These are phyloP conservation scores for Verticillium nonalfalfae DNA, from an alignment of 2,329 filamentous ascomycete species.

Conservation along the genomic window DNA sequence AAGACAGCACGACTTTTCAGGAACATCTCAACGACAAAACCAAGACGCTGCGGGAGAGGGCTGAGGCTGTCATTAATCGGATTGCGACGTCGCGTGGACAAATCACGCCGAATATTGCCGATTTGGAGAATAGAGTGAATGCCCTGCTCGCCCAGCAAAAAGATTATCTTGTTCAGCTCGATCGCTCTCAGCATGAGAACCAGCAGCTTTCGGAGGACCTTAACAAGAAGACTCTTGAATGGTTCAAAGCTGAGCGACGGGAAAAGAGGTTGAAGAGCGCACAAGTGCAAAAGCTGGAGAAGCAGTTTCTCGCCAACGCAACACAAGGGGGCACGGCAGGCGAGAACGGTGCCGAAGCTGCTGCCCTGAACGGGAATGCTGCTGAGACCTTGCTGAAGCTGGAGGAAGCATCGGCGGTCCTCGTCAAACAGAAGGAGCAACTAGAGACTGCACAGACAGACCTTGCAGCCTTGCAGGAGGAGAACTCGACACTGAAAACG, in stretches of 20 bases:
- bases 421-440: slow-evolving; percentile 83
- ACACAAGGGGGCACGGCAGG: slow-evolving; percentile 36
- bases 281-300: slow-evolving; percentile 87
- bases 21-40: slow-evolving; percentile 73
- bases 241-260: slow-evolving; percentile 93
- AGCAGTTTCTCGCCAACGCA: slow-evolving; percentile 72
- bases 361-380: slow-evolving; percentile 47
- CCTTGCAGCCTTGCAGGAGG: slow-evolving; percentile 66
- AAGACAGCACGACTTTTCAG: slow-evolving; percentile 67
- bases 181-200: slow-evolving; percentile 70
- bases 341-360: slow-evolving; percentile 48
- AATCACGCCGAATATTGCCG: slow-evolving; percentile 60
- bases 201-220: slow-evolving; percentile 80
- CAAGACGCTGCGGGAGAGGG: slow-evolving; percentile 67
- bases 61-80: slow-evolving; percentile 61
- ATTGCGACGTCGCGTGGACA: slow-evolving; percentile 44
- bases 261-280: slow-evolving; percentile 82
- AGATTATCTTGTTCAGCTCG: slow-evolving; percentile 67
- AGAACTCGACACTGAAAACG: slow-evolving; percentile 67
- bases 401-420: slow-evolving; percentile 69
- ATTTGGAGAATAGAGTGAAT: slow-evolving; percentile 70
- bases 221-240: slow-evolving; percentile 82
- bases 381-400: slow-evolving; percentile 70
- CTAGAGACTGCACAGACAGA: slow-evolving; percentile 73
- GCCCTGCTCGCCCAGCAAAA: slow-evolving; percentile 77